Evolutionary conservation across 768 basidiomycete species (phyloP), one percentile per base, ranked within the genome.

Genomic region (Sistotremastrum niveocremeum): DNA sequence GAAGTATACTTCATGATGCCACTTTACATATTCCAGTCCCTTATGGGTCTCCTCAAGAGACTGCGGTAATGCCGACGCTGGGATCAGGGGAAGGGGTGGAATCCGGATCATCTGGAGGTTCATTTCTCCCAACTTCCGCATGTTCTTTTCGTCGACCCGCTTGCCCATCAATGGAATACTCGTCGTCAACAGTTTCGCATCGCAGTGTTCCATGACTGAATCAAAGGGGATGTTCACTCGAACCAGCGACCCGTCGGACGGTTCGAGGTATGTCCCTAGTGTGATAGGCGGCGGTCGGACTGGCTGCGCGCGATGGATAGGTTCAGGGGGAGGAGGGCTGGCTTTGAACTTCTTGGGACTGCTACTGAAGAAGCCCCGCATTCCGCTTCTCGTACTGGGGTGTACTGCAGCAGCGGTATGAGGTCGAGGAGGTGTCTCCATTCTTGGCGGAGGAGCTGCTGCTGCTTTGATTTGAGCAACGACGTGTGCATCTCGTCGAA

Each of bases 1-100:
- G 63, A 86, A 88, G 63, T 94, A 93, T 20, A 89, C 87, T 52
- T 83, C 75, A 65, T 93, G 91, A 57, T 94, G 90, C 91, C 90
- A 95, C 35, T 83, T 81, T 46, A 89, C 80, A 55, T 93, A 84
- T 49, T 87, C 69, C 52, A 98, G 66, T 1, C 94, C 93, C 9
- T 86, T 76, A 54, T 82, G 73, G 55, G 88, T 93, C 56, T 97
- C 94, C 46, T 97, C 93, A 54, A 97, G 67, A 56, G 87, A 90
- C 61, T 91, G 84, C 9, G 94, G 93, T 12, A 97, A 68, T 50
- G 87, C 74, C 39, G 81, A 77, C 12, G 76, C 71, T 34, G 77
- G 64, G 20, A 95, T 67, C 11, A 89, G 88, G n/a, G 87, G 84
- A 40, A 97, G 61, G 3, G 91, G 77, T 0, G 93, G 93, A 7